phyloP scores from a whole-genome alignment of 139 green algal genomes.

The Limnomonas spitsbergensis region DNA sequence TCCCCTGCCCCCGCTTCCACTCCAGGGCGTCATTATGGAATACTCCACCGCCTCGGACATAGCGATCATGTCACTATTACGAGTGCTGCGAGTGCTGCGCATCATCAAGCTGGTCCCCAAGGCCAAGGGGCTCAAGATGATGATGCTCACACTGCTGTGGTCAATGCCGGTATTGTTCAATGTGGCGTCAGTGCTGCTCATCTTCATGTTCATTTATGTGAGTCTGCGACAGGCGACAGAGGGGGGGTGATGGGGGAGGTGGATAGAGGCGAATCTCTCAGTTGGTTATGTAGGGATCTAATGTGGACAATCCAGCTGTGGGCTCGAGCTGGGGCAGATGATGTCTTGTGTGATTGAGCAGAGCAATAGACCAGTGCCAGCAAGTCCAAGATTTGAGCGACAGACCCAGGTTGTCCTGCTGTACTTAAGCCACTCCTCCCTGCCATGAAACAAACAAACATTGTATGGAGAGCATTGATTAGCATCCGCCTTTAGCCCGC shows the following conservation, averaged over 20 bases:
- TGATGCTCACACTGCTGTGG: conserved; percentile 70
- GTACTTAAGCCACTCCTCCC: no score
- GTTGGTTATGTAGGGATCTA: background rate
- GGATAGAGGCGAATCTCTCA: background rate
- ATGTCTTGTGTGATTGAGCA: background rate
- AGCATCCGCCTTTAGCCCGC: no score
- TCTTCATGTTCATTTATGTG: conserved; percentile 21
- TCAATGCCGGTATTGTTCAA: conserved; percentile 47
- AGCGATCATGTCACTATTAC: conserved; percentile 56
- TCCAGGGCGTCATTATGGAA: conserved; percentile 36
- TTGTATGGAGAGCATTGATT: no score
- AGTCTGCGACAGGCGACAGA: background rate
- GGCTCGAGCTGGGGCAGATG: background rate
- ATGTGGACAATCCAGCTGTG: background rate
- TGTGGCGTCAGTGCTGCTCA: conserved; percentile 24
- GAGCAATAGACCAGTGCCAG: background rate
- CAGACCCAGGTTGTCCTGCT: no score
- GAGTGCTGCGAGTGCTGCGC: conserved; percentile 64
- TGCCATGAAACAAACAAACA: no score
- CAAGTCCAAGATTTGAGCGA: no score
- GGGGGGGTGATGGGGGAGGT: no score
- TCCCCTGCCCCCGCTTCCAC: background rate
- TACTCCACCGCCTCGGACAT: conserved; percentile 33
- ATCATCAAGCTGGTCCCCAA: conserved; percentile 75
- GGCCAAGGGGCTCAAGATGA: conserved; percentile 55